Evolutionary conservation across 768 basidiomycete genomes (phyloP).

Genomic region (Termitomyces sp.): DNA sequence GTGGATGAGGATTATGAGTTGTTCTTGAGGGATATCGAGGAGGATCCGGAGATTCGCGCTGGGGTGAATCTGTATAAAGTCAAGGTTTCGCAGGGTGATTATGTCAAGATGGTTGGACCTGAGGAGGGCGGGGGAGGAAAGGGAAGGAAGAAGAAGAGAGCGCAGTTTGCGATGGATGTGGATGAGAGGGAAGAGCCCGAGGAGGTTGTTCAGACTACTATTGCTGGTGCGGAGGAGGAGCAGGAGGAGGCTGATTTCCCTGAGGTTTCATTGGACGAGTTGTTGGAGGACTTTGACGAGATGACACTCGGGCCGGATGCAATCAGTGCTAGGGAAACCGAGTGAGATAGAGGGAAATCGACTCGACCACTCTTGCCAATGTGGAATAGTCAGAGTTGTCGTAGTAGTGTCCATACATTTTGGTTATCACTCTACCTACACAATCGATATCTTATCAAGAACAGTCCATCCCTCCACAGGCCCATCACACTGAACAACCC

Average conservation of each 20-base stretch:
- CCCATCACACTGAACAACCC: constrained; percentile 56
- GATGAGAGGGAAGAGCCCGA: constrained; percentile 36
- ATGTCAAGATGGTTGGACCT: constrained; percentile 48
- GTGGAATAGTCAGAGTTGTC: too few relatives aligned
- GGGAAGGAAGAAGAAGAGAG: constrained; percentile 34
- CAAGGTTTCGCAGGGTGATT: constrained; percentile 17
- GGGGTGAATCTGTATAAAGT: constrained; percentile 86
- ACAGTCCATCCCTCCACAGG: constrained; percentile 56
- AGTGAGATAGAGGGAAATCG: too few relatives aligned
- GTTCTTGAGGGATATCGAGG: constrained; percentile 91
- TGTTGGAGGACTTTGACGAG: constrained; percentile 90
- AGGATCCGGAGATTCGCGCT: constrained; percentile 86
- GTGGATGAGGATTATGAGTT: constrained; percentile 96
- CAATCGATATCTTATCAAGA: constrained; percentile 26
- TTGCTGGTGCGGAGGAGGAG: constrained; percentile 31
- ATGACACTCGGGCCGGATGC: constrained; percentile 64
- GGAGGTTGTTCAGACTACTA: constrained; percentile 14
- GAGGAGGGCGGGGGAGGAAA: constrained; percentile 18
- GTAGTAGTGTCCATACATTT: too few relatives aligned
- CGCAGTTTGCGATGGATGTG: constrained; percentile 65
- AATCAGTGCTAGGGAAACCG: too few relatives aligned
- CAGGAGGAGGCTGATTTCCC: constrained; percentile 85
- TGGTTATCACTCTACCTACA: too few relatives aligned
- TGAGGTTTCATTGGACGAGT: constrained; percentile 75
- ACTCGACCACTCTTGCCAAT: too few relatives aligned